Percentiles rank a stretch among this genome's conserved stretches.
Conservation (phyloP, 1,139 yeast species). For the Taphrina deformans region DNA sequence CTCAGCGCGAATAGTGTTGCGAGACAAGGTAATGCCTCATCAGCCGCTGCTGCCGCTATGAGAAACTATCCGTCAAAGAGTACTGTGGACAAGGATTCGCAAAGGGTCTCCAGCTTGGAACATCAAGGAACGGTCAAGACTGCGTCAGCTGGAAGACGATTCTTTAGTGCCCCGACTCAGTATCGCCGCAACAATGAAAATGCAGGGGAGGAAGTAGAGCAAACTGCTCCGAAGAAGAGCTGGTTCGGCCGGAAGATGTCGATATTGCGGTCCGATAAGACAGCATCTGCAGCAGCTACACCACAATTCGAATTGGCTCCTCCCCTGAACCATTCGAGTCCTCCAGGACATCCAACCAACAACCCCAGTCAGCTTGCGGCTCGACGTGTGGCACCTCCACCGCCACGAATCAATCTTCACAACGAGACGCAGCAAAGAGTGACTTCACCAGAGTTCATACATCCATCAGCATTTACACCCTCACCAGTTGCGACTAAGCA, state of each 20-base stretch:
- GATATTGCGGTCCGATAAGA: constrained; percentile 5
- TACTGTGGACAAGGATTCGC: constrained; percentile 1
- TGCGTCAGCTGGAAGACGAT: constrained; percentile 6
- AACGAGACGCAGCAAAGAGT: not conserved
- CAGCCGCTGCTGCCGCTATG: constrained; percentile 22
- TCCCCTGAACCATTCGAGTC: constrained; percentile 13
- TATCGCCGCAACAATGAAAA: not conserved
- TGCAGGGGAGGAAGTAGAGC: not conserved
- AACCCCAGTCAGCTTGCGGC: constrained; percentile 5
- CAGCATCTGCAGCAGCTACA: constrained; percentile 12
- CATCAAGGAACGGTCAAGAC: constrained; percentile 1
- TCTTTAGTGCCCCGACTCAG: constrained; percentile 29
- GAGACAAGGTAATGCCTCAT: not conserved
- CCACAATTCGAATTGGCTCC: not conserved
- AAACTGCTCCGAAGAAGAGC: not conserved
- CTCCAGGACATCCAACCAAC: constrained; percentile 20
- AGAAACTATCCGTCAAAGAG: constrained; percentile 1
- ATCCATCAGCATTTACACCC: constrained; percentile 13
- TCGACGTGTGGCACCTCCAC: constrained; percentile 27
- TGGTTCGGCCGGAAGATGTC: constrained; percentile 27
- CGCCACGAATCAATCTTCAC: constrained; percentile 5
- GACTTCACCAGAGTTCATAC: constrained; percentile 5
- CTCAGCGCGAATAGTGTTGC: constrained; percentile 9
- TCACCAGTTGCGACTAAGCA: constrained; percentile 17
- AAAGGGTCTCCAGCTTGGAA: constrained; percentile 17